phyloP scores from a whole-genome alignment of 1,284 basidiomycete species.

The Ustilago bromivora region DNA sequence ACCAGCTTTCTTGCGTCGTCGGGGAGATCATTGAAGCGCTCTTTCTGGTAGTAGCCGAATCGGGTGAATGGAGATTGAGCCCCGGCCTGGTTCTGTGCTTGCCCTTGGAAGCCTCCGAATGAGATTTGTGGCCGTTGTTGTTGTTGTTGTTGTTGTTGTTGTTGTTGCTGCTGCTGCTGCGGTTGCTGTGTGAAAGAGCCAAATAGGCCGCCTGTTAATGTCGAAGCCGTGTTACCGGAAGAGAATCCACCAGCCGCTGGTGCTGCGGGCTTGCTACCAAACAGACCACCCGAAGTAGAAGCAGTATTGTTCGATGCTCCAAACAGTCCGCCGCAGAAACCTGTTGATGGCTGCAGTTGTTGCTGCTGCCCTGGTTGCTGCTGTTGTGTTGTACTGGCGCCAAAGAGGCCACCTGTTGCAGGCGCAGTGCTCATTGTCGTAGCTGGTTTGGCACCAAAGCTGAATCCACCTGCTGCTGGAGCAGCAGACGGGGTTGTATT shows the following conservation, averaged over 20 bases:
- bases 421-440: slow-evolving; percentile 23
- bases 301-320: slow-evolving; percentile 18
- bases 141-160: slow-evolving; percentile 22
- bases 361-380: slow-evolving; percentile 12
- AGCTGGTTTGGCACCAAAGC: slow-evolving; percentile 48
- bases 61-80: slow-evolving; percentile 52
- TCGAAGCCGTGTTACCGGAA: slow-evolving; percentile 31
- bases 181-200: slow-evolving; percentile 20
- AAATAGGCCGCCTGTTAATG: slow-evolving; percentile 15
- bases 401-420: slow-evolving; percentile 44
- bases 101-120: slow-evolving; percentile 18
- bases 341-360: slow-evolving; percentile 28
- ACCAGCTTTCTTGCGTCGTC: slow-evolving; percentile 61
- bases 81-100: slow-evolving; percentile 23
- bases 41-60: slow-evolving; percentile 62
- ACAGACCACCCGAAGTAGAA: slow-evolving; percentile 33
- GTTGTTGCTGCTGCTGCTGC: slow-evolving; percentile 25
- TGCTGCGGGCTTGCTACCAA: slow-evolving; percentile 31
- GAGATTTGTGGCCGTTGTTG: slow-evolving; percentile 21
- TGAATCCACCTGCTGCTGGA: slow-evolving; percentile 41
- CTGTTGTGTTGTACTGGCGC: slow-evolving; percentile 19
- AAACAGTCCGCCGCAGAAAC: slow-evolving; percentile 35
- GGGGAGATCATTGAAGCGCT: slow-evolving; percentile 67
- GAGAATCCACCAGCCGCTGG: slow-evolving; percentile 41
- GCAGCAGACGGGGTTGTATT: slow-evolving; percentile 20